Conservation (phyloP, 2,329 filamentous ascomycete genomes). For the Neonectria coccinea region DNA sequence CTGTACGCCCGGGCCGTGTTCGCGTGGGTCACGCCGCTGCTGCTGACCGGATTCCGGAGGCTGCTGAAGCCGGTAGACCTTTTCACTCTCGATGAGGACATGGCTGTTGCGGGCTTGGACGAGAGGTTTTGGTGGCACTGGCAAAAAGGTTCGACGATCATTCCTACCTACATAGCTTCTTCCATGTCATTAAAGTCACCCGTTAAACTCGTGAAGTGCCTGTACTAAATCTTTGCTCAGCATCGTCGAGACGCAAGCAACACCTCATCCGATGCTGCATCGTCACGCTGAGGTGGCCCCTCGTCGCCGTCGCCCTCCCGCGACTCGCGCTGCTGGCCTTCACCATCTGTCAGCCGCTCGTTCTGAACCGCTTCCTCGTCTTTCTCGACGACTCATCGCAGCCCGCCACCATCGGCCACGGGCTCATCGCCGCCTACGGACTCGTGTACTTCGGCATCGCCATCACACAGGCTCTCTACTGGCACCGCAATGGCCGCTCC, state of each 20-base stretch:
- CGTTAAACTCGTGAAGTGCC: slow-evolving; percentile 29
- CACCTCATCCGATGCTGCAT: slow-evolving; percentile 47
- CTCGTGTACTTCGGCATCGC: slow-evolving; percentile 50
- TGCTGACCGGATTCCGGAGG: slow-evolving; percentile 51
- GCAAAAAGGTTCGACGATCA: slow-evolving; percentile 40
- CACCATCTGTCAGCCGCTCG: slow-evolving; percentile 52
- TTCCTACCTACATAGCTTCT: slow-evolving; percentile 32
- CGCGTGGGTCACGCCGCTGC: slow-evolving; percentile 54
- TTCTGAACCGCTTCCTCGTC: slow-evolving; percentile 50
- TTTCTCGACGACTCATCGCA: slow-evolving; percentile 46
- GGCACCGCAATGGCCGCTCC: slow-evolving; percentile 49
- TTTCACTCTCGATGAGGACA: slow-evolving; percentile 50
- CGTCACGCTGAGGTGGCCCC: slow-evolving; percentile 44
- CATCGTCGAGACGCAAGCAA: slow-evolving; percentile 33
- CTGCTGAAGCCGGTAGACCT: slow-evolving; percentile 52
- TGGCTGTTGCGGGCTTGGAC: slow-evolving; percentile 47
- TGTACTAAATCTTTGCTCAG: slow-evolving; percentile 38
- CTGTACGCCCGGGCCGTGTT: slow-evolving; percentile 53
- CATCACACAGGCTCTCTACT: slow-evolving; percentile 48
- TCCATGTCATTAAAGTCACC: slow-evolving; percentile 24
- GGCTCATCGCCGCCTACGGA: slow-evolving; percentile 50
- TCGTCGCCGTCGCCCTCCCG: slow-evolving; percentile 48
- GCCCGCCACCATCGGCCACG: slow-evolving; percentile 45
- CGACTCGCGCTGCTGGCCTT: slow-evolving; percentile 50
- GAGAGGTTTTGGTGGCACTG: slow-evolving; percentile 49